Base-by-base conservation (phyloP, 306 rosid species). In the Acacia crassicarpa region DNA sequence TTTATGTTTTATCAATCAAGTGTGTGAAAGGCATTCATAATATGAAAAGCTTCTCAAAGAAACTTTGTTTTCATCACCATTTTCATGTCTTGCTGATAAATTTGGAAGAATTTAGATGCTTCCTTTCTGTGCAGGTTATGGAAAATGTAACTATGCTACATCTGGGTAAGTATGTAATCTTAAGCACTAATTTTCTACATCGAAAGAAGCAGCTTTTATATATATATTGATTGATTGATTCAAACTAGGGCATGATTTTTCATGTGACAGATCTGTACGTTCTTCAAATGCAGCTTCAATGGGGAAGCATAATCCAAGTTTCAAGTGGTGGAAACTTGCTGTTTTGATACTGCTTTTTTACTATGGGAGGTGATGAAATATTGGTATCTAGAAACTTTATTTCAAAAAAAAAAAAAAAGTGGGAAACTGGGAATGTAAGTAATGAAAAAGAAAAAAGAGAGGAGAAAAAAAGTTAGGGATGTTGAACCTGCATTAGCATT, bases 61-160 rank as follows among this genome's bases (percentile, higher is more conserved):
- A 40, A 23, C 72, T 3, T 44, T 45, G 40, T 71, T 45, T 44
- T 51, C 58, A 25, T 69, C 27, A 14, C 41, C 30, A 15, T 53
- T 4, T 56, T 33, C 76, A 56, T 72, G 13, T 41, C 33, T 38
- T 51, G 67, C 75, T 77, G 27, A 32, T 16, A 78, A 23, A 53
- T 56, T 9, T 2, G 17, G 61, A 20, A 58, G 80, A 86, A 72
- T 23, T 78, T 30, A 0, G 49, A 6, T 58, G 65, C 72, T 25
- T 65, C 23, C 68, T 65, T 81, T 41, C 44, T 59, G 71, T 81
- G 23, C 92, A 95, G 99, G 98, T 83, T 87, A 95, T 70, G 99
- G 87, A 76, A 89, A 93, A 81, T 95, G 99, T 76, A 33, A 5
- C 76, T 95, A 81, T 78, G 33, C 84, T 15, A 74, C 91, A 49